phyloP scores from a whole-genome alignment of 2,329 filamentous ascomycete genomes.

The Sarocladium strictum region DNA sequence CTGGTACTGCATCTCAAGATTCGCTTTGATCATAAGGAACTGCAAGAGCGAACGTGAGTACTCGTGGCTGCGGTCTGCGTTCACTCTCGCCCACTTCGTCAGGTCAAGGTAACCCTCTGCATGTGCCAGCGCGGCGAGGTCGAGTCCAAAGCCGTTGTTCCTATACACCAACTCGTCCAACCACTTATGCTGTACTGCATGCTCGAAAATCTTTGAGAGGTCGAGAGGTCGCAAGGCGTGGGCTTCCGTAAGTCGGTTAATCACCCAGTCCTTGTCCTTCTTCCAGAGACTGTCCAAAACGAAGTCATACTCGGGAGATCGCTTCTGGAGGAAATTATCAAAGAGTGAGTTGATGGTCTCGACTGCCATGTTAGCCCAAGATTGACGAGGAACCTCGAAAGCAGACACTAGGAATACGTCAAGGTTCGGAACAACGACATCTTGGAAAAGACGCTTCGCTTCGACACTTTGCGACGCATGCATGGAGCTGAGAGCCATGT shows the following conservation, averaged over 20 bases:
- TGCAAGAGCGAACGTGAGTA: slow-evolving; percentile 68
- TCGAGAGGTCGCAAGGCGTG: slow-evolving; percentile 66
- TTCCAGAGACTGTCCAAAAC: slow-evolving; percentile 89
- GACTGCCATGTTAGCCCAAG: slow-evolving; percentile 68
- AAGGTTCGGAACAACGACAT: slow-evolving; percentile 65
- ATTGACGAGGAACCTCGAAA: slow-evolving; percentile 65
- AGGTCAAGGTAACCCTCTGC: slow-evolving; percentile 75
- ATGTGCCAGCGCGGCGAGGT: slow-evolving; percentile 80
- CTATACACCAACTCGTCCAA: slow-evolving; percentile 73
- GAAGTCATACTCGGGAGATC: slow-evolving; percentile 73
- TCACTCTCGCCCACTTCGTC: slow-evolving; percentile 70
- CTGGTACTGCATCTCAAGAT: slow-evolving; percentile 71
- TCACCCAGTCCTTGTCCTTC: slow-evolving; percentile 83
- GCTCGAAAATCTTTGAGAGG: slow-evolving; percentile 41
- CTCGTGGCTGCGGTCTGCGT: slow-evolving; percentile 58
- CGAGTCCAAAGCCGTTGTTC: slow-evolving; percentile 78
- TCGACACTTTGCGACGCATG: slow-evolving; percentile 57
- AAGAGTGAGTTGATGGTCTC: slow-evolving; percentile 75
- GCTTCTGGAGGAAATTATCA: slow-evolving; percentile 75
- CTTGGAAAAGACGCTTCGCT: slow-evolving; percentile 59
- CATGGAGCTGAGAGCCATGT: slow-evolving; percentile 56
- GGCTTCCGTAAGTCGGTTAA: slow-evolving; percentile 71
- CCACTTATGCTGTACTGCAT: slow-evolving; percentile 78
- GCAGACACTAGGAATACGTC: slow-evolving; percentile 75
- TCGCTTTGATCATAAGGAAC: slow-evolving; percentile 79